Percentiles rank a stretch among this genome's conserved stretches.
phyloP scores from a whole-genome alignment of 73 alveolate species.

The Symbiodinium pilosum region DNA sequence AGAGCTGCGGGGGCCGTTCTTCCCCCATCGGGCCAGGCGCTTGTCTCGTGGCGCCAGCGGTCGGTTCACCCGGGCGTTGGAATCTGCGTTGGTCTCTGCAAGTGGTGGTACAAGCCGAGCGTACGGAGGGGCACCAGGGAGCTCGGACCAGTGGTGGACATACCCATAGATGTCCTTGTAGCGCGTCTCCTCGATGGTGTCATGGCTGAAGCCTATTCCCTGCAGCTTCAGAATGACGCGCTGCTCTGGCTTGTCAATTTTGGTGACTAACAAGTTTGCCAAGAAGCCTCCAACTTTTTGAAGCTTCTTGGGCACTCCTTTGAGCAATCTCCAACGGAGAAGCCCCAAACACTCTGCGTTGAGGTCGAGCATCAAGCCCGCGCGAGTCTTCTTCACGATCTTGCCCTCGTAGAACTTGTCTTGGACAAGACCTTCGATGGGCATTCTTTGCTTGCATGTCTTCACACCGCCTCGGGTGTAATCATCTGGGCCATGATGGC shows the following conservation, averaged over 20 bases:
- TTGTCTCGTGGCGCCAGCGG: too few relatives aligned
- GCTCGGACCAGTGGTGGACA: conserved; percentile 35
- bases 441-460: background rate
- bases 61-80: too few relatives aligned
- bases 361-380: conserved; percentile 29
- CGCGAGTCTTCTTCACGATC: background rate
- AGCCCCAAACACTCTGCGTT: conserved; percentile 27
- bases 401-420: conserved; percentile 57
- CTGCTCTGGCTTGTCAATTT: background rate
- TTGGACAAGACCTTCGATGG: background rate
- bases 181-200: conserved; percentile 6
- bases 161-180: conserved; percentile 9
- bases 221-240: conserved; percentile 24
- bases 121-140: conserved; percentile 38
- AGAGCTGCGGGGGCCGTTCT: too few relatives aligned
- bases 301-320: conserved; percentile 23
- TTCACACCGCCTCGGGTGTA: conserved; percentile 9
- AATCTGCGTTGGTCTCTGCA: too few relatives aligned
- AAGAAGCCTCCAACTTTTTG: conserved; percentile 46
- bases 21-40: too few relatives aligned
- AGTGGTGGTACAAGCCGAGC: background rate
- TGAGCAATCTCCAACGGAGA: conserved; percentile 16
- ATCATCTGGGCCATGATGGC: too few relatives aligned
- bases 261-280: conserved; percentile 5
- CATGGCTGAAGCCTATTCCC: conserved; percentile 23